Conservation (phyloP, 306 rosid species). For the Begonia loranthoides region DNA sequence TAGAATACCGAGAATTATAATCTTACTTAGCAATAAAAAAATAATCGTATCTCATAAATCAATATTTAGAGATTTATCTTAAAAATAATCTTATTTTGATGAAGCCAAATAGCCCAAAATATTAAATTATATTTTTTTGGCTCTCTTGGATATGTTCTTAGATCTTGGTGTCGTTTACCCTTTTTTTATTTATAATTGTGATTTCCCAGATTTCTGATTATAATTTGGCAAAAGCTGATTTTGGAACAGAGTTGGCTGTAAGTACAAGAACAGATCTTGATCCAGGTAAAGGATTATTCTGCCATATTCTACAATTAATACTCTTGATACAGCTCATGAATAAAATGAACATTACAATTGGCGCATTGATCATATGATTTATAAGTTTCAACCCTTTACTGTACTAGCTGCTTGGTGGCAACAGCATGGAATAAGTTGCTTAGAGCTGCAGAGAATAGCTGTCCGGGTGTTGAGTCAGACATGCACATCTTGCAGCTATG, state of each 20-base stretch:
- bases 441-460: background rate
- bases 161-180: too few relatives aligned
- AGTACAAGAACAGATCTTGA: constrained; percentile 91
- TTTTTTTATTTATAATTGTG: constrained; percentile 8
- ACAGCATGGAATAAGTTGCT: constrained; percentile 19
- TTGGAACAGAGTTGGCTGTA: constrained; percentile 93
- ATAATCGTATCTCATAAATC: too few relatives aligned
- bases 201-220: constrained; percentile 67
- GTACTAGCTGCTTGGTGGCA: constrained; percentile 96
- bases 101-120: too few relatives aligned
- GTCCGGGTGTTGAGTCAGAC: constrained; percentile 85
- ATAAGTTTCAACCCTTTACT: constrained; percentile 11
- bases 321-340: background rate
- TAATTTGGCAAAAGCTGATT: constrained; percentile 73
- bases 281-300: constrained; percentile 46
- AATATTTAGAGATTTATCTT: too few relatives aligned
- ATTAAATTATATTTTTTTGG: too few relatives aligned
- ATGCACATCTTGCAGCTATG: constrained; percentile 65
- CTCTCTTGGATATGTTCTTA: too few relatives aligned
- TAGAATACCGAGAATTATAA: too few relatives aligned
- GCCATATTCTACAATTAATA: constrained; percentile 6
- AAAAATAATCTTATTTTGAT: too few relatives aligned
- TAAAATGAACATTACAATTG: background rate
- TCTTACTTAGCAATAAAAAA: too few relatives aligned
- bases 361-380: constrained; percentile 9